A percentile compares a stretch with the other conserved stretches of the same genome.
These are phyloP conservation scores for Handroanthus guayacan DNA, from an alignment of 257 asterid species.

Conservation along the genomic window DNA sequence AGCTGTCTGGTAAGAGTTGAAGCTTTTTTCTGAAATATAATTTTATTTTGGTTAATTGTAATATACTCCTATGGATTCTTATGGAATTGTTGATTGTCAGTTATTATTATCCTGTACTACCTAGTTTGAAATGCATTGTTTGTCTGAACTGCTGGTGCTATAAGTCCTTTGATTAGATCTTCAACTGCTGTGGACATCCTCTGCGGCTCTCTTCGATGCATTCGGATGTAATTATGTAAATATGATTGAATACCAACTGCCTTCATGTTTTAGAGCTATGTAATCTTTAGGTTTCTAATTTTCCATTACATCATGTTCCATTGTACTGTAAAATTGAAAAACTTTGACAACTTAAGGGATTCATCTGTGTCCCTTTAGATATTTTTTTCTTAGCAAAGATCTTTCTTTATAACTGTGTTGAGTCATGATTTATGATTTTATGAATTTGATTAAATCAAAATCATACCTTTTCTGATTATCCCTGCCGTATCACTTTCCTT, in stretches of 20 bases:
- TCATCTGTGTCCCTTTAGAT: neutral
- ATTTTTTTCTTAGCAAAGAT: neutral
- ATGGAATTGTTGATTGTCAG: neutral
- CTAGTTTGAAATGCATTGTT: neutral
- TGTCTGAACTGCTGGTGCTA: neutral
- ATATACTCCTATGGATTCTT: neutral
- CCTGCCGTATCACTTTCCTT: neutral
- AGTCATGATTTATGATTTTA: neutral
- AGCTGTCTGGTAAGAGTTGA: slow-evolving; percentile 45
- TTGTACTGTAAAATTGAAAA: too few relatives aligned
- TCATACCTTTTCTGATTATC: neutral
- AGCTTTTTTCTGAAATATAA: neutral
- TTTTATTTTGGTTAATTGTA: neutral
- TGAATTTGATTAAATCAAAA: neutral
- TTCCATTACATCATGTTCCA: too few relatives aligned
- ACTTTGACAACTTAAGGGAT: too few relatives aligned
- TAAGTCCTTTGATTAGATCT: neutral
- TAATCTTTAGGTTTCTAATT: neutral
- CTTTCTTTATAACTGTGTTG: neutral
- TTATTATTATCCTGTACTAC: neutral
- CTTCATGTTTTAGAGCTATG: neutral
- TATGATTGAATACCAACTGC: neutral
- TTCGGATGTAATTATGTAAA: neutral
- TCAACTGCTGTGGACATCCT: neutral
- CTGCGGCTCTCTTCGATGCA: neutral